Base-by-base conservation (phyloP, 345 rosid genomes). In the Eucalyptus paniculata region DNA sequence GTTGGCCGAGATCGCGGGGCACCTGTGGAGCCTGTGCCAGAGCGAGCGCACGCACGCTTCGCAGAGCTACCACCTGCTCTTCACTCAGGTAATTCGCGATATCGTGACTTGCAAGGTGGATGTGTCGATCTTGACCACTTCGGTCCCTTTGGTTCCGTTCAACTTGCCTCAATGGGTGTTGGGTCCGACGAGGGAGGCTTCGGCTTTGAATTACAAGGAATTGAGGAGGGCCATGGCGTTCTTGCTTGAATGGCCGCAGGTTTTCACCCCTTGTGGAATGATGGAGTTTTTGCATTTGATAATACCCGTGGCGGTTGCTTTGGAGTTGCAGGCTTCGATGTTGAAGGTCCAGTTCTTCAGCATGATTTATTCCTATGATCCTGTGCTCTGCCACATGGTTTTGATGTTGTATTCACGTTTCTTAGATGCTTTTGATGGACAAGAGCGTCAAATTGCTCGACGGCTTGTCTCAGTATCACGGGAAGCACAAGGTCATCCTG, bases 251-350 rank as follows among this genome's bases (percentile, higher is more conserved):
- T 96, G 96, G 50, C 96, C 96, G 17, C 96, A 94, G 89, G 91
- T 97, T 83, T 93, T 98, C 90, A 96, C 98, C 23, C 96, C 99
- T 4, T 95, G 93, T 91, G 99, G 94, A 81, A 97, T 95, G 95
- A 88, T 96, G 95, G 98, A 97, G 88, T 95, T 98, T 90, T 88
- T 96, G 96, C 94, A 93, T 54, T 92, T 97, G 97, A 92, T 98
- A 87, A 94, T 96, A 91, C 99, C 99, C 0, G 88, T 98, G 88
- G 98, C 96, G 4, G 91, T 92, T 17, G 95, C 95, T 54, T 90
- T 98, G 94, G 99, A 96, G 89, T 94, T 98, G 93, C 99, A 96
- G 92, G 94, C 96, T 1, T 98, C 99, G 17, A 96, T 97, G 98
- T 87, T 98, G 93, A 98, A 94, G 92, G 98, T 98, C 81, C 98